These are phyloP conservation scores for Haplosporangium sp. DNA, from an alignment of 371 early-diverging fungal species.

Conservation along the genomic window DNA sequence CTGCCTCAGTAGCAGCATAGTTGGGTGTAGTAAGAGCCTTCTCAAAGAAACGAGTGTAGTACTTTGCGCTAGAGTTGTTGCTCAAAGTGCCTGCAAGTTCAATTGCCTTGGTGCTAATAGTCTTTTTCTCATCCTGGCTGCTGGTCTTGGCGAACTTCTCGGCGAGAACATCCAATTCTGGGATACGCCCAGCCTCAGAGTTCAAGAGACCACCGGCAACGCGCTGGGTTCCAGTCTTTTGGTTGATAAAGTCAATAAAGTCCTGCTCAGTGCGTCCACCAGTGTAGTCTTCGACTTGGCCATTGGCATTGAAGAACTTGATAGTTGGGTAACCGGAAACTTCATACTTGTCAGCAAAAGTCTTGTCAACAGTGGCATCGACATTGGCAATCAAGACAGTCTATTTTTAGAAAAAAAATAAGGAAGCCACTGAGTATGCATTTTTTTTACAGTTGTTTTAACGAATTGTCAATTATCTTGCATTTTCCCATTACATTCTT, in stretches of 20 bases:
- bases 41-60: conserved; percentile 83
- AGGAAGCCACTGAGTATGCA: neutral
- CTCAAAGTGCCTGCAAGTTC: conserved; percentile 22
- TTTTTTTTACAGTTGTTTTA: too few species aligned
- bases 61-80: conserved; percentile 60
- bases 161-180: conserved; percentile 74
- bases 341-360: conserved; percentile 68
- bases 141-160: conserved; percentile 70
- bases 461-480: too few species aligned
- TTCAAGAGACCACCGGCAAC: conserved; percentile 72
- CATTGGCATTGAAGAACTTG: conserved; percentile 86
- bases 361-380: conserved; percentile 81
- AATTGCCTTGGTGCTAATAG: conserved; percentile 26
- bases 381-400: conserved; percentile 88
- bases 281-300: conserved; percentile 78
- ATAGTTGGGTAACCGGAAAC: conserved; percentile 88
- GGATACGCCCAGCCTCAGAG: conserved; percentile 77
- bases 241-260: conserved; percentile 91
- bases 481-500: conserved; percentile 31
- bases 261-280: conserved; percentile 84
- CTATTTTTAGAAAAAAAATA: conserved; percentile 10
- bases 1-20: conserved; percentile 74
- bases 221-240: conserved; percentile 87
- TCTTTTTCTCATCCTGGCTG: conserved; percentile 54
- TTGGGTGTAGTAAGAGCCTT: conserved; percentile 71